These are phyloP conservation scores for Globisporangium sylvaticum DNA, from an alignment of 352 stramenopile species.

Conservation along the genomic window DNA sequence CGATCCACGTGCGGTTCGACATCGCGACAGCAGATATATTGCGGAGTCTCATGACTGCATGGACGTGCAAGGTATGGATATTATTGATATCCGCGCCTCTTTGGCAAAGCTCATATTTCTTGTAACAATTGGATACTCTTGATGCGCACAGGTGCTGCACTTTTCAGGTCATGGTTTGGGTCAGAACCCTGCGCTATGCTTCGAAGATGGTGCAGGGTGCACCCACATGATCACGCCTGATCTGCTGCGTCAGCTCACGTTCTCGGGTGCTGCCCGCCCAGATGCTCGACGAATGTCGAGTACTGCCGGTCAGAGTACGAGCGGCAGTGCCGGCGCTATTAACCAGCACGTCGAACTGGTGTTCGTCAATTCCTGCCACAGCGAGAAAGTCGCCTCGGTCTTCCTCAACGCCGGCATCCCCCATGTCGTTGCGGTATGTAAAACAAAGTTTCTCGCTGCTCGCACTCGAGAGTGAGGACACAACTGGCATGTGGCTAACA, in stretches of 20 bases:
- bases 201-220: slow-evolving; percentile 69
- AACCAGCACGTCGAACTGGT: slow-evolving; percentile 53
- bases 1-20: slow-evolving; percentile 75
- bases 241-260: slow-evolving; percentile 60
- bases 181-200: slow-evolving; percentile 64
- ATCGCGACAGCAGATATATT: slow-evolving; percentile 76
- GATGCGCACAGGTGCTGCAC: slow-evolving; percentile 52
- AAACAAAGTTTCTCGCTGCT: background rate
- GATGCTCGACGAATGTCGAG: slow-evolving; percentile 1
- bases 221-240: slow-evolving; percentile 75
- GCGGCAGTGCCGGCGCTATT: slow-evolving; percentile 10
- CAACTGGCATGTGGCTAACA: background rate
- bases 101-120: background rate
- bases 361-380: slow-evolving; percentile 86
- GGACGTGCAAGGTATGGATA: slow-evolving; percentile 29
- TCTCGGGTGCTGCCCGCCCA: slow-evolving; percentile 31
- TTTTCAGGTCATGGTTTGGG: slow-evolving; percentile 78
- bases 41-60: slow-evolving; percentile 72
- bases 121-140: background rate
- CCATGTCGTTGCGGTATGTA: slow-evolving; percentile 85
- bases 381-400: slow-evolving; percentile 79
- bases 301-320: slow-evolving; percentile 13
- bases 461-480: background rate
- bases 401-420: slow-evolving; percentile 88
- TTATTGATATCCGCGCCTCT: background rate